Evolutionary conservation across 1,284 basidiomycete genomes (phyloP).

Genomic region (Waitea zeae): DNA sequence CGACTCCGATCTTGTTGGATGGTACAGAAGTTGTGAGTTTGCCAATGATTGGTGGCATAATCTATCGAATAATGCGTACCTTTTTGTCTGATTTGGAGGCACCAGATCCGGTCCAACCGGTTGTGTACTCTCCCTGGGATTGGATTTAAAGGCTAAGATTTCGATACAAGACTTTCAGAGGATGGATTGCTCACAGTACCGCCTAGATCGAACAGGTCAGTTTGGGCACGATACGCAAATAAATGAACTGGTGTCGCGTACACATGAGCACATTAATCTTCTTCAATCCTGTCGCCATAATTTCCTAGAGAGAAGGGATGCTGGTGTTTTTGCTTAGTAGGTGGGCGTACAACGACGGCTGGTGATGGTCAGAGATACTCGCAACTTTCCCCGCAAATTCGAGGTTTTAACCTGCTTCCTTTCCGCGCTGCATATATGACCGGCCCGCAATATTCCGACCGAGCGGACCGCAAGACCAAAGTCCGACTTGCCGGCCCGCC

Average conservation of each 20-base stretch:
- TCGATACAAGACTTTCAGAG: not conserved
- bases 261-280: constrained; percentile 66
- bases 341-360: too few species aligned
- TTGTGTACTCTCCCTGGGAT: constrained; percentile 74
- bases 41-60: not conserved
- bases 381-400: too few species aligned
- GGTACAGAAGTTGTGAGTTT: not conserved
- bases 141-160: constrained; percentile 1
- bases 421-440: too few species aligned
- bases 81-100: constrained; percentile 92
- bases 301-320: too few species aligned
- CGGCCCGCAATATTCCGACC: too few species aligned
- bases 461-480: too few species aligned
- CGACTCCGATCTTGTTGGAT: constrained; percentile 37
- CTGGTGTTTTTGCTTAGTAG: too few species aligned
- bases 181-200: constrained; percentile 32
- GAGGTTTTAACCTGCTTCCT: too few species aligned
- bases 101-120: constrained; percentile 82
- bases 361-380: too few species aligned
- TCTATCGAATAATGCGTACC: constrained; percentile 20
- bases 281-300: too few species aligned
- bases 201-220: constrained; percentile 19
- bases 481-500: too few species aligned
- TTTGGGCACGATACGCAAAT: not conserved
- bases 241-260: constrained; percentile 15